Percentiles rank a stretch among this genome's conserved stretches.
These are phyloP conservation scores for Populus tremula DNA, from an alignment of 345 rosid genomes.

Conservation along the genomic window DNA sequence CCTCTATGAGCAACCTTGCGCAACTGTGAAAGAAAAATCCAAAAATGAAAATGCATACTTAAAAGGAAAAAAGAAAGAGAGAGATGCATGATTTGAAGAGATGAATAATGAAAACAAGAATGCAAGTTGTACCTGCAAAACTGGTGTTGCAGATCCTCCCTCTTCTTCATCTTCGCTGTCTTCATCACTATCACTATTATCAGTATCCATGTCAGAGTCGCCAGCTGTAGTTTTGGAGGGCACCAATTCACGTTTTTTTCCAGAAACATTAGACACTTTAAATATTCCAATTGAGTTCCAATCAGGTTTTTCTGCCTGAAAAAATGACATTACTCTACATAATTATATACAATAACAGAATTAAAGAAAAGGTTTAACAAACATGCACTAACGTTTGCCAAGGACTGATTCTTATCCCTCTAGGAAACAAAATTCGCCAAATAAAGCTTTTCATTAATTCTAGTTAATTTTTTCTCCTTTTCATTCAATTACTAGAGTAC, in stretches of 20 bases:
- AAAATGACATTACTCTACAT: neutral
- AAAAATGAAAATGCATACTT: conserved; percentile 9
- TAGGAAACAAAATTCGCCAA: neutral
- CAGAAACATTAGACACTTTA: conserved; percentile 69
- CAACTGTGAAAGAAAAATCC: conserved; percentile 44
- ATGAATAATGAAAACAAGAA: neutral
- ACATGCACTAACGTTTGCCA: neutral
- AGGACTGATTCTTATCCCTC: neutral
- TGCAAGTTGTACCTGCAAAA: conserved; percentile 55
- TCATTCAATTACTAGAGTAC: neutral
- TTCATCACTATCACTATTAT: conserved; percentile 73
- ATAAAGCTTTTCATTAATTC: neutral
- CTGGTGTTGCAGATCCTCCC: conserved; percentile 56
- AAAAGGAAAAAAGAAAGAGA: neutral
- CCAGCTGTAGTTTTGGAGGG: conserved; percentile 47
- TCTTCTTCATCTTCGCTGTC: conserved; percentile 57
- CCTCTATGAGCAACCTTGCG: conserved; percentile 82
- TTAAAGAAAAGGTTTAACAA: neutral
- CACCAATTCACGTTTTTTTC: conserved; percentile 72
- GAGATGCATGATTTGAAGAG: neutral
- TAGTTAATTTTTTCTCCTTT: neutral
- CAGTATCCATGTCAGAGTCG: conserved; percentile 55
- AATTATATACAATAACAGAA: neutral
- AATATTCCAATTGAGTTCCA: conserved; percentile 77
- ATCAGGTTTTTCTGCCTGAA: conserved; percentile 82